Percentiles rank a stretch among this genome's conserved stretches.
These are phyloP conservation scores for Salvia sclarea DNA, from an alignment of 305 asterid species.

Conservation along the genomic window DNA sequence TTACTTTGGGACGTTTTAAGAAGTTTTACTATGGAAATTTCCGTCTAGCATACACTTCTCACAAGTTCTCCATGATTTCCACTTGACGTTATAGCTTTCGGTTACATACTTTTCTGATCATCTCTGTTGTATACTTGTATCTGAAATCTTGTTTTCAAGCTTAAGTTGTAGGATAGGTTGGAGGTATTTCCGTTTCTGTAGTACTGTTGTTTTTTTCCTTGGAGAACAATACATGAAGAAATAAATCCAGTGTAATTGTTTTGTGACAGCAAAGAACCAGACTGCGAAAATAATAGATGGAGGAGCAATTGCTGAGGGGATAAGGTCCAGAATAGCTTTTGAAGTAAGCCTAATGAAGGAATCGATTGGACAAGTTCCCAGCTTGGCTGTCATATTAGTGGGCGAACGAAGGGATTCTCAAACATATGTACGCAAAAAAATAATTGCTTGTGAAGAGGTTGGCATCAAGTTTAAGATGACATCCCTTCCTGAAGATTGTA, in stretches of 20 bases:
- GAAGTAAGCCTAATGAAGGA: constrained; percentile 70
- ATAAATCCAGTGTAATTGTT: constrained; percentile 23
- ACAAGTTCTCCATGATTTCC: background rate
- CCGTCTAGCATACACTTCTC: background rate
- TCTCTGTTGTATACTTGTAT: constrained; percentile 11
- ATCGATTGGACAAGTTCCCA: constrained; percentile 66
- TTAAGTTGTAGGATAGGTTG: background rate
- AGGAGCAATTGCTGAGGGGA: constrained; percentile 58
- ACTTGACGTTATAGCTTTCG: background rate
- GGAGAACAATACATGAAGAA: constrained; percentile 22
- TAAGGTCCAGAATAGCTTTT: constrained; percentile 64
- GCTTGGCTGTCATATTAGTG: constrained; percentile 81
- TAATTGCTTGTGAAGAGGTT: constrained; percentile 74
- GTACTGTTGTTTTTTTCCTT: background rate
- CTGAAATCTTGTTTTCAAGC: constrained; percentile 14
- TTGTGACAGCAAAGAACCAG: constrained; percentile 42
- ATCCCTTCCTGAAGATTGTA: constrained; percentile 64
- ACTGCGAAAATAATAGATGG: constrained; percentile 72
- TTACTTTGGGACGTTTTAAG: constrained; percentile 15
- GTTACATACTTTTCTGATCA: background rate
- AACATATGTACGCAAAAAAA: constrained; percentile 74
- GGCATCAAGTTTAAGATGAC: constrained; percentile 64
- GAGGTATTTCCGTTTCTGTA: constrained; percentile 8
- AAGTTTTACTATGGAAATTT: background rate
- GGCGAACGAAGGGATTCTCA: constrained; percentile 81